Evolutionary conservation across 148 eudicot species (phyloP).

Genomic region (Rhododendron molle): DNA sequence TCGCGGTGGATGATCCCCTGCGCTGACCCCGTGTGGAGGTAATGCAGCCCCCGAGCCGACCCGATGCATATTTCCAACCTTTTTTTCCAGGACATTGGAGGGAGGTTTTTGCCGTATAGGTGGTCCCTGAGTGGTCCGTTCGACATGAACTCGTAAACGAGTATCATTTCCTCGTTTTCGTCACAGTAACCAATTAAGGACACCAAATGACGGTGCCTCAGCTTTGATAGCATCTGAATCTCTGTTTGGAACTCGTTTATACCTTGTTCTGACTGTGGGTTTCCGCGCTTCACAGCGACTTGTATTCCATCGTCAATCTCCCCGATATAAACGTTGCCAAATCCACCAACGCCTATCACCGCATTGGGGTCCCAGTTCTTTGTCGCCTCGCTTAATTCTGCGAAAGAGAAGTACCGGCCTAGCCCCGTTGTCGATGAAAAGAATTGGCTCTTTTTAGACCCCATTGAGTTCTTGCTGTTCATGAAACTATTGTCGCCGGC

Average conservation of each 20-base stretch:
- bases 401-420: constrained; percentile 63
- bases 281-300: constrained; percentile 79
- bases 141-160: constrained; percentile 80
- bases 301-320: constrained; percentile 50
- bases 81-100: constrained; percentile 70
- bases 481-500: constrained; percentile 58
- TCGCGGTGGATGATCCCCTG: constrained; percentile 86
- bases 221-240: constrained; percentile 83
- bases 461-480: constrained; percentile 49
- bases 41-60: constrained; percentile 79
- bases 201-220: constrained; percentile 82
- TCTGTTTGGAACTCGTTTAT: constrained; percentile 82
- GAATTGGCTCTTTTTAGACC: constrained; percentile 47
- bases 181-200: constrained; percentile 80
- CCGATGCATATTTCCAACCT: constrained; percentile 77
- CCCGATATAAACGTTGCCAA: constrained; percentile 77
- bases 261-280: constrained; percentile 77
- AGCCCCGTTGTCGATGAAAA: constrained; percentile 57
- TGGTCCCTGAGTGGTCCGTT: constrained; percentile 77
- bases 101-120: constrained; percentile 58
- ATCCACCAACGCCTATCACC: constrained; percentile 82
- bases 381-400: constrained; percentile 67
- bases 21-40: constrained; percentile 78
- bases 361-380: constrained; percentile 55
- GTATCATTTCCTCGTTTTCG: constrained; percentile 70